Evolutionary conservation across 805 yeast species (phyloP).

Genomic region (Yamadazyma philogaea): DNA sequence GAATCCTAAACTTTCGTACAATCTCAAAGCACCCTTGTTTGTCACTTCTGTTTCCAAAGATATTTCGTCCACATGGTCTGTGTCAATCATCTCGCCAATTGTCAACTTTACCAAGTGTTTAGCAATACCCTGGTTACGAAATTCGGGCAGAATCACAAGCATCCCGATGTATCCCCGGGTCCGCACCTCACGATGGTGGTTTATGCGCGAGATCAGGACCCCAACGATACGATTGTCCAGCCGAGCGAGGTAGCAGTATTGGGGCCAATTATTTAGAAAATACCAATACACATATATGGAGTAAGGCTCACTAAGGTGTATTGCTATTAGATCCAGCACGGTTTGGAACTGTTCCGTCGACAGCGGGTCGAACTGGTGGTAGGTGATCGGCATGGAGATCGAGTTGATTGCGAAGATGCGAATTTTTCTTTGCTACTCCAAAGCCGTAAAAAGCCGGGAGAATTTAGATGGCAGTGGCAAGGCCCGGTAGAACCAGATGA

Average conservation of each 20-base stretch:
- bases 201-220: constrained; percentile 78
- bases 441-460: not conserved
- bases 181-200: constrained; percentile 69
- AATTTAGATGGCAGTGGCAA: too few species aligned
- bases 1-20: constrained; percentile 78
- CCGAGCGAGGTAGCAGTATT: constrained; percentile 66
- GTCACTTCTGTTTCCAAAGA: constrained; percentile 88
- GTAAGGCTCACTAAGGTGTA: constrained; percentile 88
- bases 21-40: constrained; percentile 63
- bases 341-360: constrained; percentile 43
- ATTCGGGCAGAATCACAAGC: constrained; percentile 76
- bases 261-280: constrained; percentile 89
- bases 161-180: constrained; percentile 92
- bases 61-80: constrained; percentile 75
- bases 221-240: constrained; percentile 56
- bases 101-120: constrained; percentile 61
- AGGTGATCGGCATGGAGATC: constrained; percentile 7
- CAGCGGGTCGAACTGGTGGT: constrained; percentile 22
- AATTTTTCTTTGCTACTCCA: not conserved
- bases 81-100: constrained; percentile 61
- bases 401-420: not conserved
- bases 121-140: constrained; percentile 82
- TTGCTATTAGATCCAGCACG: constrained; percentile 57
- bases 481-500: too few species aligned
- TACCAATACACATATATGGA: constrained; percentile 90